Evolutionary conservation across 768 basidiomycete species (phyloP), one percentile per base, ranked within the genome.

Genomic region (Tricholoma sp.): DNA sequence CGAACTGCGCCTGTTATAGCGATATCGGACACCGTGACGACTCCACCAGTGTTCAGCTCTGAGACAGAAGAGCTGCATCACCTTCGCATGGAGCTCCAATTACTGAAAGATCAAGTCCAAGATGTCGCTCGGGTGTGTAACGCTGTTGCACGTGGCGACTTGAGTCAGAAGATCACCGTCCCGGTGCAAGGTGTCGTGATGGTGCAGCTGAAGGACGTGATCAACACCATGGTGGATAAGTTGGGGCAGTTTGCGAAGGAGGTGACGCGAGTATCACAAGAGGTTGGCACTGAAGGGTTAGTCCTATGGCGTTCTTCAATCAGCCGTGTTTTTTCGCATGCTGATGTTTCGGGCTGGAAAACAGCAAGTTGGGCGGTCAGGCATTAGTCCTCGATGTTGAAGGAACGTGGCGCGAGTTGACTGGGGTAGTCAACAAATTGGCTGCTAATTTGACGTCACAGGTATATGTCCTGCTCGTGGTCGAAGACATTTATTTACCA

Each of bases 221-320:
- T 88, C 68, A 88, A 88, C 60, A 80, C 79, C 15, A 86, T 86
- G 84, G 79, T 78, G 33, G 78, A 80, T 61, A 80, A 80, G 58
- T 77, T 98, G 29, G 85, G 88, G 55, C 87, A 89, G 65, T 96
- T 98, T 70, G 94, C 95, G 34, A 86, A 87, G 67, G 92, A 94
- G 69, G 92, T 94, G 36, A 94, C 92, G 57, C 82, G 93, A 57
- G 89, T 91, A 56, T 82, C 81, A 62, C 86, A 87, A 68, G 89
- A 91, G 68, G 94, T 96, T 68, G 89, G 89, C 18, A 90, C 86
- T 54, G 87, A 89, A 78, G 84, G 83, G 83, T 84, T 53, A 39
- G 54, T 62, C 31, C 45, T 42, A 24, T 24, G 24, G 24, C 24
- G 24, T 24, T 24, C 24, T 24, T 24, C 24, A 12, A 15, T 1